Percentiles rank a stretch among this genome's conserved stretches.
Evolutionary conservation across 2,329 filamentous ascomycete species (phyloP).

Genomic region (Sphaerostilbella broomeana): DNA sequence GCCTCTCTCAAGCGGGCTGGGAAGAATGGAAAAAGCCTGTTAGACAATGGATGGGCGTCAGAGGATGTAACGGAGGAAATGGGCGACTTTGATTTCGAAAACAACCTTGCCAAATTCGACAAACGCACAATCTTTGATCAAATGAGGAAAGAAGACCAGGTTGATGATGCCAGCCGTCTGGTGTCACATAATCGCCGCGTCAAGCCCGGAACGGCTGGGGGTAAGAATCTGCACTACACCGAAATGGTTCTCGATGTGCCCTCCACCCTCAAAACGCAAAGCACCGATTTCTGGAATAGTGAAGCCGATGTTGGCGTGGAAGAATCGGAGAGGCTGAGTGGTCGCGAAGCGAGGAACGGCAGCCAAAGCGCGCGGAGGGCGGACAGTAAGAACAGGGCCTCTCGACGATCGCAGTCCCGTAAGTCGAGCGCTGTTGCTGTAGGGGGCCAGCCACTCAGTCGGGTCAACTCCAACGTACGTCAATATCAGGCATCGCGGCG

Average conservation of each 20-base stretch:
- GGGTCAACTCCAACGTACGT: constrained; percentile 43
- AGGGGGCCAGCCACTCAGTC: constrained; percentile 36
- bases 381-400: constrained; percentile 45
- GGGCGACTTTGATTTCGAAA: constrained; percentile 90
- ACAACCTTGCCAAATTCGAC: constrained; percentile 87
- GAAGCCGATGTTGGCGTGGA: constrained; percentile 59
- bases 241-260: constrained; percentile 80
- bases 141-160: constrained; percentile 79
- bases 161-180: constrained; percentile 84
- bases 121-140: constrained; percentile 88
- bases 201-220: constrained; percentile 65
- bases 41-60: constrained; percentile 83
- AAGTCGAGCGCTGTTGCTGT: constrained; percentile 43
- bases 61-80: constrained; percentile 94
- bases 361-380: constrained; percentile 42
- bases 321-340: constrained; percentile 40
- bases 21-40: constrained; percentile 36
- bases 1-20: constrained; percentile 52
- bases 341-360: constrained; percentile 45
- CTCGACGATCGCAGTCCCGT: constrained; percentile 48
- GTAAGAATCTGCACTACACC: constrained; percentile 85
- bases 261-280: constrained; percentile 30
- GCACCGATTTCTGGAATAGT: constrained; percentile 63
- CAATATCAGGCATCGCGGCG: constrained; percentile 25
- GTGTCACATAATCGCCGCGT: constrained; percentile 76